Evolutionary conservation across 2,329 filamentous ascomycete species (phyloP).

Genomic region (Colletotrichum limetticola): DNA sequence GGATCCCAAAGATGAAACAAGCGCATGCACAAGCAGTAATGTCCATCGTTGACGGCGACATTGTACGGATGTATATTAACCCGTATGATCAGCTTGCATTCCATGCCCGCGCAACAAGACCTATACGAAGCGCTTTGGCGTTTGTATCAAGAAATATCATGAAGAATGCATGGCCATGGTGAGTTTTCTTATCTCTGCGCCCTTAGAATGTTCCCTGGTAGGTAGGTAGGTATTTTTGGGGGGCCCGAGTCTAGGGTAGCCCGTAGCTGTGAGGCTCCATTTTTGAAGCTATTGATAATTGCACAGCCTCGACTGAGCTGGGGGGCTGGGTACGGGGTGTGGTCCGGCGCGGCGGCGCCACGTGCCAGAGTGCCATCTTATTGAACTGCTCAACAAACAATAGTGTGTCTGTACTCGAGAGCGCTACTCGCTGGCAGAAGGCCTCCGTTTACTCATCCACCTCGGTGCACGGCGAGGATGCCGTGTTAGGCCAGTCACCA

Average conservation of each 20-base stretch:
- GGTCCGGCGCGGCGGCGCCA: conserved; percentile 21
- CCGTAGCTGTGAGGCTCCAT: background rate
- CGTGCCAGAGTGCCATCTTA: background rate
- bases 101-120: too few species aligned
- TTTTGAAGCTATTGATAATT: conserved; percentile 26
- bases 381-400: background rate
- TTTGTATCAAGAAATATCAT: too few species aligned
- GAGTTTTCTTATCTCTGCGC: background rate
- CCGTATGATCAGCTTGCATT: background rate
- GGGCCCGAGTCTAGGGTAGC: background rate
- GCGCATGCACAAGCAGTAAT: background rate
- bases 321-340: conserved; percentile 2
- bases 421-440: background rate
- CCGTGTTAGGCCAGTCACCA: conserved; percentile 1
- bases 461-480: background rate
- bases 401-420: background rate
- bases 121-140: background rate
- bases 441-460: background rate
- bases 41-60: background rate
- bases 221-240: background rate
- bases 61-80: background rate
- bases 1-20: background rate
- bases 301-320: conserved; percentile 23
- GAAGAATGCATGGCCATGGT: background rate
- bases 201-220: background rate